Evolutionary conservation across 495 filamentous ascomycete genomes (phyloP).

Genomic region (Stereocaulon alpinum): DNA sequence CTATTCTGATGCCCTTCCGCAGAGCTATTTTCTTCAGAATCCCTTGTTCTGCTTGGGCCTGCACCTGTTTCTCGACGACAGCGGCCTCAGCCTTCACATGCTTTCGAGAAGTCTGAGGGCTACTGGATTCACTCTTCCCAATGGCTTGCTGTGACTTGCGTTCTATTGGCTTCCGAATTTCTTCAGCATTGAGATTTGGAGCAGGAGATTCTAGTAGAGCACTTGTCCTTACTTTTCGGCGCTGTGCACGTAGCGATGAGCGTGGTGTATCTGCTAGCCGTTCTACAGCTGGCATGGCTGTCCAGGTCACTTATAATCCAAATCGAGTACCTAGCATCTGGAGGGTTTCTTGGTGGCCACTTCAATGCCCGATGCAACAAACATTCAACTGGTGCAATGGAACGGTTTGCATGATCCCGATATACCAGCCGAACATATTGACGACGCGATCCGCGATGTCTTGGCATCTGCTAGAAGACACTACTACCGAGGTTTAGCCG

Average conservation of each 20-base stretch:
- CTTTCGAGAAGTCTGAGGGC: not conserved
- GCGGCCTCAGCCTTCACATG: not conserved
- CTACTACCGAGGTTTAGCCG: no score
- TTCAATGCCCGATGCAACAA: no score
- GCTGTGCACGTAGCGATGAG: not conserved
- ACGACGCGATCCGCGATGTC: no score
- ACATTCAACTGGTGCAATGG: no score
- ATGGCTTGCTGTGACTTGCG: not conserved
- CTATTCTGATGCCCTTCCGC: not conserved
- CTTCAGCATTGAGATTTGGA: not conserved
- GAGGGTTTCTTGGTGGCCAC: no score
- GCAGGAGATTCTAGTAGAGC: not conserved
- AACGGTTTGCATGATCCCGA: no score
- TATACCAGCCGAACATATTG: no score
- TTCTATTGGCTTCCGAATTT: not conserved
- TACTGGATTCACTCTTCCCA: not conserved
- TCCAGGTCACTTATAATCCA: not conserved
- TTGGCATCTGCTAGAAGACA: no score
- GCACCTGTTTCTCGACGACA: not conserved
- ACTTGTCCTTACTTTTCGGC: not conserved
- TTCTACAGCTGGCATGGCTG: slow-evolving; percentile 1
- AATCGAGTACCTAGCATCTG: no score
- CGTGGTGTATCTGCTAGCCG: not conserved
- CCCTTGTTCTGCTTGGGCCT: not conserved
- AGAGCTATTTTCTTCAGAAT: not conserved